Conservation (phyloP, 192 early-diverging fungal species). For the Umbelopsis isabellina region DNA sequence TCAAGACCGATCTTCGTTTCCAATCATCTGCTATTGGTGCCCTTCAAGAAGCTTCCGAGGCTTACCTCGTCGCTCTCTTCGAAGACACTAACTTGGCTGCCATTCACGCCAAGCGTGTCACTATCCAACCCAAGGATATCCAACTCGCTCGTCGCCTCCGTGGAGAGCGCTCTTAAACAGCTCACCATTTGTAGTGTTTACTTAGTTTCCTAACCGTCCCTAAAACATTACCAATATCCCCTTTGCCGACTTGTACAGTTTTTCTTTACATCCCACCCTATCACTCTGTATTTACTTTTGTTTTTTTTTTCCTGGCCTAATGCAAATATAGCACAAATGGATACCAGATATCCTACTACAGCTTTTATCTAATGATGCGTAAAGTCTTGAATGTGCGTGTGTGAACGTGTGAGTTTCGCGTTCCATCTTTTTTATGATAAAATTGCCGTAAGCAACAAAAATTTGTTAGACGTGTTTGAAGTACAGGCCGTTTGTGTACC, state of each 20-base stretch:
- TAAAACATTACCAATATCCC: conserved; percentile 22
- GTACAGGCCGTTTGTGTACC: too few species aligned
- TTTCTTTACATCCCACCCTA: conserved; percentile 18
- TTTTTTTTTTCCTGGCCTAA: conserved; percentile 21
- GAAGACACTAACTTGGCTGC: conserved; percentile 99
- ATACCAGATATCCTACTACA: conserved; percentile 20
- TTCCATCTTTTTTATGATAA: not conserved
- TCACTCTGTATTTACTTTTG: conserved; percentile 21
- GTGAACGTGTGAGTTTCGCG: not conserved
- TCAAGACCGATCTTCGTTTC: conserved; percentile 94
- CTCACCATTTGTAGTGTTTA: conserved; percentile 18
- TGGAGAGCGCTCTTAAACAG: conserved; percentile 75
- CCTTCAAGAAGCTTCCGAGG: conserved; percentile 97
- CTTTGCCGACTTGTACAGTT: conserved; percentile 23
- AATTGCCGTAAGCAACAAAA: not conserved
- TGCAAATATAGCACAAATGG: conserved; percentile 19
- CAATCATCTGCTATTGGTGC: conserved; percentile 97
- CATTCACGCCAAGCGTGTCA: conserved; percentile 99
- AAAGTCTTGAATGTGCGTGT: not conserved
- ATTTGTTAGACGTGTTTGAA: not conserved
- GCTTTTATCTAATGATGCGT: conserved; percentile 19
- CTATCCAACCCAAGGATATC: conserved; percentile 99
- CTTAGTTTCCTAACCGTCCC: conserved; percentile 1
- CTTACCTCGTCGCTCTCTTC: conserved; percentile 87
- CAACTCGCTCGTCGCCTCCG: conserved; percentile 96